Conservation (phyloP, 2,329 filamentous ascomycete genomes). For the Arthrobotrys iridis region DNA sequence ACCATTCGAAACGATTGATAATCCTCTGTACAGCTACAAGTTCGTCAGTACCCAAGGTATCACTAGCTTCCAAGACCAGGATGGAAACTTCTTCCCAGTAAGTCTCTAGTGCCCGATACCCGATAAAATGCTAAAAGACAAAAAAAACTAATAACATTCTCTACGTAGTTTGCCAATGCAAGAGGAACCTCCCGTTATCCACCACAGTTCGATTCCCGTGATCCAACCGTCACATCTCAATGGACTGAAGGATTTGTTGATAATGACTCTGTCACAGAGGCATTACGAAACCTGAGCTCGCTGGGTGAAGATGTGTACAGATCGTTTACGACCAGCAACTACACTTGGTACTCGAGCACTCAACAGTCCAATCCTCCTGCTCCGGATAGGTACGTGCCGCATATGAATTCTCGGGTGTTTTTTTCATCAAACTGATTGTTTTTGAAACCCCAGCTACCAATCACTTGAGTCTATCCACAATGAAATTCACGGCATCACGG, state of each 20-base stretch:
- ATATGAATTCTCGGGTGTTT: slow-evolving; percentile 10
- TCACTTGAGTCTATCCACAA: slow-evolving; percentile 75
- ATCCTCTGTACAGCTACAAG: slow-evolving; percentile 67
- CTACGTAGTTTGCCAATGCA: slow-evolving; percentile 53
- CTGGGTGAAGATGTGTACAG: slow-evolving; percentile 50
- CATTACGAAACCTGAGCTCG: slow-evolving; percentile 42
- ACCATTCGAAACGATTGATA: slow-evolving; percentile 62
- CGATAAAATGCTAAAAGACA: background rate
- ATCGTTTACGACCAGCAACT: slow-evolving; percentile 46
- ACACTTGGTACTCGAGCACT: slow-evolving; percentile 34
- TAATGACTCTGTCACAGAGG: slow-evolving; percentile 60
- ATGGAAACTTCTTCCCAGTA: slow-evolving; percentile 59
- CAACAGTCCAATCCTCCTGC: slow-evolving; percentile 43
- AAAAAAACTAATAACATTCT: slow-evolving; percentile 59
- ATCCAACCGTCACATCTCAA: slow-evolving; percentile 59
- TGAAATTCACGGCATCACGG: slow-evolving; percentile 66
- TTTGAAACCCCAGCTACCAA: slow-evolving; percentile 58
- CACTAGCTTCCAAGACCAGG: slow-evolving; percentile 61
- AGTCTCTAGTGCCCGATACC: slow-evolving; percentile 56
- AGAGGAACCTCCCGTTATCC: slow-evolving; percentile 49
- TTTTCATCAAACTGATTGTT: slow-evolving; percentile 60
- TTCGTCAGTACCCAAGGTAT: slow-evolving; percentile 62
- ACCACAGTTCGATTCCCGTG: slow-evolving; percentile 53
- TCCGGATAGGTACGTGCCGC: slow-evolving; percentile 26
- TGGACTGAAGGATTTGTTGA: slow-evolving; percentile 60